Base-by-base conservation (phyloP, 345 rosid genomes). In the Leavenworthia alabamica region DNA sequence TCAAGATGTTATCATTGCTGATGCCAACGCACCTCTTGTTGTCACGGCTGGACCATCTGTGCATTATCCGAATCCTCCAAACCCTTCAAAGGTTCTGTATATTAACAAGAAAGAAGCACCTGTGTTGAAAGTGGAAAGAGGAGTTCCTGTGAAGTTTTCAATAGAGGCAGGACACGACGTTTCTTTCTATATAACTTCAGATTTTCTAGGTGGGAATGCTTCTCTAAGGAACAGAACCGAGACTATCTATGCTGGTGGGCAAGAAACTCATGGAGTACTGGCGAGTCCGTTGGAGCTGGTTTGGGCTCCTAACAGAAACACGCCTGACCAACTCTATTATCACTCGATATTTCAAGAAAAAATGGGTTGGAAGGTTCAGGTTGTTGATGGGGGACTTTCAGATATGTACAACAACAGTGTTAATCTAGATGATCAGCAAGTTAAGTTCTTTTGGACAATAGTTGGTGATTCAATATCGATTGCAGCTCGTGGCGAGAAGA, bases 281-380 rank as follows among this genome's bases (percentile, higher is more conserved):
- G 77, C 90, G 27, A 87, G 86, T 66, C 97, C 97, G 0, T 67
- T 60, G 24, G 94, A 93, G 60, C 77, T 93, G 76, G 69, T 77
- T 52, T 93, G 97, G 99, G 71, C 83, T 47, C 97, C 96, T 0
- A 83, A 85, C 63, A 85, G 99, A 79, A 93, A 93, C 73, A 89
- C 97, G 4, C 96, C 96, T 1, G 88, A 93, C 73, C 84, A 78
- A 56, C 96, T 89, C 41, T 87, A 85, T 65, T 89, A 93, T 73
- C 97, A 89, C 26, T 93, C 97, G 1, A 50, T 83, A 63, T 93
- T 60, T 74, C 81, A 87, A 62, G 83, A 73, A 69, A 89, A 93
- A 76, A 89, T 89, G 97, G 99, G 99, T 6, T 93, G 99, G 99
- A 85, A 75, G 70, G 80, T 93, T 76, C 79, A 89, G 82, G 99